Evolutionary conservation across 2,329 filamentous ascomycete species (phyloP), one percentile per base, ranked within the genome.

Genomic region (Davidsoniella neocaledoniae): DNA sequence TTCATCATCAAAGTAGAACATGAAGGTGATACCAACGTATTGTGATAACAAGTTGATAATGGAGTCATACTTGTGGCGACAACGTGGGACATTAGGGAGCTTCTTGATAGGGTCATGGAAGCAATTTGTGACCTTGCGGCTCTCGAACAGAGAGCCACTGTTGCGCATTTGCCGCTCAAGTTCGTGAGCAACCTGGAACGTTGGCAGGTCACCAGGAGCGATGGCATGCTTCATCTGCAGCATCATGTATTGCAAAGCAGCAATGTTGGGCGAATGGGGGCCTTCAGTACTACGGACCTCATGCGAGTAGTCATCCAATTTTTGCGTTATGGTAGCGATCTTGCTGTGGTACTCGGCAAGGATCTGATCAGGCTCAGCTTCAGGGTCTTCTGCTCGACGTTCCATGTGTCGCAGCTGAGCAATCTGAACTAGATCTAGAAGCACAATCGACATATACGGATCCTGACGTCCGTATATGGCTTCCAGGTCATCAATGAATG

Each of bases 51-150:
- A 61, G 38, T 61, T 57, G 7, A 63, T 58, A 2, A 63, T 61
- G 3, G 60, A 57, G 12, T 66, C 63, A 55, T 69, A 69, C 46
- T 64, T 61, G 44, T 66, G 62, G 21, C 62, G 61, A 50, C 66
- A 69, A 50, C 67, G 61, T 55, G 66, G 68, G 12, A 63, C 66
- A 63, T 62, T 67, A 2, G 67, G 67, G n/a, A 66, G 63, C 5
- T 67, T 62, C 55, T 67, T 68, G 55, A 69, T 58, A 0, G 63
- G 63, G 50, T 66, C 67, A 50, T 69, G 67, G 48, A 66, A 68
- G 55, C 67, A 69, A 4, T 64, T 59, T 23, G 64, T 62, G 4
- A 63, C 56, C 47, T 65, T 63, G 16, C 63, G 62, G 29, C 66
- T 59, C 2, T 61, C 57, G 45, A 60, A 66, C 2, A 68, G 58